Base-by-base conservation (phyloP, 129 eudicot genomes). In the Flaveria linearis region DNA sequence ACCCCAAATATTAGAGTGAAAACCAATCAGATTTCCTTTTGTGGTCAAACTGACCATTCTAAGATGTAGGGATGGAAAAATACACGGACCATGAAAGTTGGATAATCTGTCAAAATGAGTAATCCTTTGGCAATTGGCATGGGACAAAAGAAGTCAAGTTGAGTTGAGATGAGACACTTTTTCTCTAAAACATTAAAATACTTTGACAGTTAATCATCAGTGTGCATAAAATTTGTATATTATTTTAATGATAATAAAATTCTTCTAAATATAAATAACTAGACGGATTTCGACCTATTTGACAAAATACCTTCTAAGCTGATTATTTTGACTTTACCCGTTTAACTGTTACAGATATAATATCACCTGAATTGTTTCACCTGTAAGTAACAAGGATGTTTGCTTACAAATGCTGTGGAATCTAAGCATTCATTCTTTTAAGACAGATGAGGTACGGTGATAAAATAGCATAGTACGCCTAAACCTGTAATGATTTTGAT, bases 381-480 rank as follows among this genome's bases (percentile, higher is more conserved):
- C 41, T 36, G 7, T 36, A 36, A 36, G 7, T 36, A 36, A 36
- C 41, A 36, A 36, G 3, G 16, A 11, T 10, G 50, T 45, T 45
- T 45, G 15, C n/a, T 13, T 12, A 9, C 11, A 16, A 16, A 9
- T 46, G 30, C 58, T 5, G 58, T 1, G 9, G 58, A 20, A 4
- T 52, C 22, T 52, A n/a, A 52, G 58, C 58, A 5, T 12, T 65
- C 6, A 50, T 1, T 41, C 20, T 12, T 56, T 56, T 73, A 17
- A 20, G 22, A 7, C 77, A 36, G 22, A 73, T 12, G 51, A 36
- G 7, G 26, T 15, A 57, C 20, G 72, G 15, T 78, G 72, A 78
- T 71, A 17, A 17, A 20, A 11, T 6, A 41, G 47, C 25, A 42
- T 67, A 18, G 10, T 18, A 52, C 46, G 60, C 69, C 74, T 77